Evolutionary conservation across 148 eudicot species (phyloP), one percentile per base, ranked within the genome.

Genomic region (Heliamphora exappendiculata): DNA sequence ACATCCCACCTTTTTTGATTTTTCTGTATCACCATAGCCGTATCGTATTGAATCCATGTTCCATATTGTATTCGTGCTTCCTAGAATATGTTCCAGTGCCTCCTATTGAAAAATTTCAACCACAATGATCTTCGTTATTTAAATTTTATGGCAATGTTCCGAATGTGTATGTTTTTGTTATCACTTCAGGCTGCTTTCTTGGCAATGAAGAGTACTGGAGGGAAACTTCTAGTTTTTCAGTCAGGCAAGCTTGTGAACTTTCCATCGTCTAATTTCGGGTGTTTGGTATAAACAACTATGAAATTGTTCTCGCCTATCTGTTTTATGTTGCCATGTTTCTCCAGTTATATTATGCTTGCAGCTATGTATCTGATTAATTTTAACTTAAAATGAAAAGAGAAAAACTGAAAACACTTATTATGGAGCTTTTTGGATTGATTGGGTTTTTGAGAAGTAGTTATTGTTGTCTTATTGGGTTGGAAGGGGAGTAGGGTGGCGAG

Each of bases 121-220:
- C 16, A n/a, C 20, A n/a, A 41, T 37, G 28, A 41, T 29, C 28
- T 28, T 60, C 8, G 19, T 24, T 42, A 64, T 11, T 31, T 37
- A 12, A 20, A 36, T 65, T 20, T 17, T 66, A 7, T 66, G 22
- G 5, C 1, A 8, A 37, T 66, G n/a, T 19, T 66, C 28, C 34
- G 44, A 22, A 36, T 74, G 63, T n/a, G 2, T 44, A 59, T 74
- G 17, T 42, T 17, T 49, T 59, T 70, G 20, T 70, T 84, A 26
- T 82, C 80, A 70, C 78, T 76, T 73, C 83, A 92, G 97, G 99
- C 94, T 79, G 97, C 94, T 72, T 95, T 83, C 87, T 82, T 95
- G 90, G 98, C 98, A 51, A 89, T 95, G 96, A 91, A 95, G 87
- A 87, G 81, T 76, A 87, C 91, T 50, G 98, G 98, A 70, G 98